These are phyloP conservation scores for Heterobasidion parviporum DNA, from an alignment of 1,284 basidiomycete species.

Conservation along the genomic window DNA sequence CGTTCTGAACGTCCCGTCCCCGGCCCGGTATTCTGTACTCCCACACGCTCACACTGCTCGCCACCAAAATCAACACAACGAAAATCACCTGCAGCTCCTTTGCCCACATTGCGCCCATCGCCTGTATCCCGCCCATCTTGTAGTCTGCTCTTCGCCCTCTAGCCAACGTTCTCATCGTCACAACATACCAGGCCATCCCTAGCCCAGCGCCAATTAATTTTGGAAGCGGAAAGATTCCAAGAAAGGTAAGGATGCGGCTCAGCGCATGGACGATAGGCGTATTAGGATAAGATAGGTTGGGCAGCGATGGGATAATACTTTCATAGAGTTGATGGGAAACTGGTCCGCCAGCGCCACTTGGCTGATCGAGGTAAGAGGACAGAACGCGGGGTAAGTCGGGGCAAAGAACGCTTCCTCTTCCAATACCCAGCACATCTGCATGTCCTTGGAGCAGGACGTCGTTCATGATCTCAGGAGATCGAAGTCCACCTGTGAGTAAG, in stretches of 20 bases:
- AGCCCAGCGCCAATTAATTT: conserved; percentile 49
- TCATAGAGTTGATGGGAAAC: background rate
- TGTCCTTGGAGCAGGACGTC: conserved; percentile 44
- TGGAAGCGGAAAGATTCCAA: conserved; percentile 29
- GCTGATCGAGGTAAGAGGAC: background rate
- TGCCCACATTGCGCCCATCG: conserved; percentile 33
- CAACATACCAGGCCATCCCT: conserved; percentile 51
- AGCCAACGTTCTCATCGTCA: conserved; percentile 42
- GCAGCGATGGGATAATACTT: background rate
- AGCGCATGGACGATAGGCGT: background rate
- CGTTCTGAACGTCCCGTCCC: background rate
- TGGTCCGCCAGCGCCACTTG: background rate
- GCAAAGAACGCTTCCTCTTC: conserved; percentile 55
- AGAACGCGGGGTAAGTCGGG: conserved; percentile 42
- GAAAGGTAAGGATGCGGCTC: background rate
- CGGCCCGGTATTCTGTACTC: background rate
- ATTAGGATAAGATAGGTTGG: conserved; percentile 6
- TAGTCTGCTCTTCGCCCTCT: conserved; percentile 21
- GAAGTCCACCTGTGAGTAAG: conserved; percentile 76
- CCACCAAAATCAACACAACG: conserved; percentile 1
- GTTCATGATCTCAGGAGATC: conserved; percentile 51
- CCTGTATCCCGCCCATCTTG: conserved; percentile 25
- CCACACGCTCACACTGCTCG: background rate
- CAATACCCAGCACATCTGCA: conserved; percentile 73
- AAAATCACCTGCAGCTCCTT: conserved; percentile 3